Evolutionary conservation across 331 rosid species (phyloP).

Genomic region (Acacia concinna): DNA sequence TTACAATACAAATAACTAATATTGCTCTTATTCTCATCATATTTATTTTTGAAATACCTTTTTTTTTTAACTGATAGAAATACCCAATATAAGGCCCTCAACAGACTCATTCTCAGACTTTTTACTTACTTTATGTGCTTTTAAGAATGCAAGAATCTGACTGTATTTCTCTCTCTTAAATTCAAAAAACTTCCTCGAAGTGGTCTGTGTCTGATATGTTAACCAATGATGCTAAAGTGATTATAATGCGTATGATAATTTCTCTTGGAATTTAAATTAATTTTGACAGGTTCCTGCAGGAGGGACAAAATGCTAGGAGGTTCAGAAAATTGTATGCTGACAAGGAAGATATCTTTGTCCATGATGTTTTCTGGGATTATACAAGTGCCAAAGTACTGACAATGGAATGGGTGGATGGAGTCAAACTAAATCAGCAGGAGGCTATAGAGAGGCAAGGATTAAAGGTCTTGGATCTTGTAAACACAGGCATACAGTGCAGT

Average conservation of each 20-base stretch:
- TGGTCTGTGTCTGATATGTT: background rate
- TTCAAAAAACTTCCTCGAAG: background rate
- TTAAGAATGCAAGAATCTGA: background rate
- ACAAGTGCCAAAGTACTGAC: conserved; percentile 87
- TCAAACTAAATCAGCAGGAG: conserved; percentile 86
- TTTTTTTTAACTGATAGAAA: background rate
- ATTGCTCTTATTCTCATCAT: background rate
- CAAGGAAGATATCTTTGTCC: conserved; percentile 85
- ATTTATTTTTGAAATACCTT: background rate
- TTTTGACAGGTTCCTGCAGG: conserved; percentile 94
- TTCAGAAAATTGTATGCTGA: conserved; percentile 93
- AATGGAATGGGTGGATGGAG: conserved; percentile 94
- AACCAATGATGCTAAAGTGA: background rate
- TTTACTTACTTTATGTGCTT: background rate
- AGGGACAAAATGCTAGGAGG: conserved; percentile 91
- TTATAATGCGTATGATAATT: conserved; percentile 26
- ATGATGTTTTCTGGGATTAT: conserved; percentile 92
- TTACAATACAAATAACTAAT: background rate
- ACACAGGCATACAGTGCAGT: conserved; percentile 91
- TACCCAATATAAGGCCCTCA: background rate
- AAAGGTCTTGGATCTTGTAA: conserved; percentile 87
- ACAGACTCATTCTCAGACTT: background rate
- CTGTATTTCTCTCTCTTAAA: background rate
- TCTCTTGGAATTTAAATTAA: conserved; percentile 68
- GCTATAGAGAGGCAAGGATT: conserved; percentile 92